Evolutionary conservation across 2,329 filamentous ascomycete genomes (phyloP).

Genomic region (Cordyceps fumosorosea): DNA sequence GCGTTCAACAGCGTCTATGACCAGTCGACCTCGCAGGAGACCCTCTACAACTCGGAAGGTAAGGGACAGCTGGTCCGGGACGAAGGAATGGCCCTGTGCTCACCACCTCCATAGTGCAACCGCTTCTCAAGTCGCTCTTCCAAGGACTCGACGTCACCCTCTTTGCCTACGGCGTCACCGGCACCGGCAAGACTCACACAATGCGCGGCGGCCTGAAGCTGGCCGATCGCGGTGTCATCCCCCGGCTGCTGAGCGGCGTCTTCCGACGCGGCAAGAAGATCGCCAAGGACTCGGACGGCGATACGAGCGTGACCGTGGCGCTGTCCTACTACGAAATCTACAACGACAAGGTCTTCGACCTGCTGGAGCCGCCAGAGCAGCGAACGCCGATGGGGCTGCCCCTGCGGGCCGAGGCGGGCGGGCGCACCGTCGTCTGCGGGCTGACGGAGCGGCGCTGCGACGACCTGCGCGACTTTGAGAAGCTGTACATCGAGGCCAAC

Average conservation of each 20-base stretch:
- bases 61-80: conserved; percentile 24
- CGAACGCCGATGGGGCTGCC: conserved; percentile 74
- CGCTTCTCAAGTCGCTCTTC: conserved; percentile 87
- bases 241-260: conserved; percentile 74
- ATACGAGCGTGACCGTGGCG: conserved; percentile 64
- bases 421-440: conserved; percentile 81
- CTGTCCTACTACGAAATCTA: conserved; percentile 96
- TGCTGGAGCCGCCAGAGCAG: conserved; percentile 83
- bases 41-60: conserved; percentile 87
- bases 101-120: conserved; percentile 55
- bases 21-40: conserved; percentile 70
- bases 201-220: conserved; percentile 88
- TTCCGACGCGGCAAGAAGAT: conserved; percentile 83
- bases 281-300: conserved; percentile 66
- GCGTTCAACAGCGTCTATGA: conserved; percentile 93
- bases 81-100: neutral
- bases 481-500: conserved; percentile 85
- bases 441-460: conserved; percentile 76
- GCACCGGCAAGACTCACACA: conserved; percentile 91
- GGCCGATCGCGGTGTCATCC: conserved; percentile 81
- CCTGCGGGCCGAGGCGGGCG: conserved; percentile 77
- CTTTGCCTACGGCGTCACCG: conserved; percentile 89
- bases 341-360: conserved; percentile 89
- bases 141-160: conserved; percentile 81
- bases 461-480: conserved; percentile 84